phyloP scores from a whole-genome alignment of 345 rosid species.

The Gossypium herbaceum region DNA sequence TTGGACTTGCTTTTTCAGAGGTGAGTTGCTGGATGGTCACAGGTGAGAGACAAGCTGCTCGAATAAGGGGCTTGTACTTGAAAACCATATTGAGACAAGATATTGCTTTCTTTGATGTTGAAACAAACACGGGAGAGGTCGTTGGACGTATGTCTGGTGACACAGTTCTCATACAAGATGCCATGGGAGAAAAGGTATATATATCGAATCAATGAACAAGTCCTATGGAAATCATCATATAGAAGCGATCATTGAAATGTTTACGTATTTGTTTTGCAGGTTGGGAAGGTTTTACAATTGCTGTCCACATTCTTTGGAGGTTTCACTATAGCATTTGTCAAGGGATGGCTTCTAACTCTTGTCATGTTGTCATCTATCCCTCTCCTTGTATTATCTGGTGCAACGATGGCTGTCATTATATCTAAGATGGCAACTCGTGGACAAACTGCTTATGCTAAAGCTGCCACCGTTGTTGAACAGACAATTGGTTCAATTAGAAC shows the following conservation, averaged over 20 bases:
- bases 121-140: constrained; percentile 63
- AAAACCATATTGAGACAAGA: constrained; percentile 68
- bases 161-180: constrained; percentile 73
- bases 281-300: constrained; percentile 79
- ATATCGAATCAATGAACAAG: background rate
- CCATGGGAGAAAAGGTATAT: constrained; percentile 62
- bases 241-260: background rate
- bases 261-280: constrained; percentile 36
- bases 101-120: constrained; percentile 60
- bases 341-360: constrained; percentile 85
- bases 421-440: constrained; percentile 63
- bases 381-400: constrained; percentile 63
- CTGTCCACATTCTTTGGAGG: constrained; percentile 74
- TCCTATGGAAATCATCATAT: background rate
- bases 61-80: constrained; percentile 52
- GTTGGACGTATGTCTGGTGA: constrained; percentile 66
- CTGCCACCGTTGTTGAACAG: constrained; percentile 69
- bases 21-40: constrained; percentile 78
- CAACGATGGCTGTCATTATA: constrained; percentile 42
- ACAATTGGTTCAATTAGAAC: constrained; percentile 81
- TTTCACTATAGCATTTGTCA: constrained; percentile 58
- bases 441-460: constrained; percentile 66
- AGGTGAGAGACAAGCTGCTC: constrained; percentile 62
- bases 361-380: constrained; percentile 72
- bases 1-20: constrained; percentile 29